Evolutionary conservation across 768 basidiomycete species (phyloP).

Genomic region (Termitomyces sp.): DNA sequence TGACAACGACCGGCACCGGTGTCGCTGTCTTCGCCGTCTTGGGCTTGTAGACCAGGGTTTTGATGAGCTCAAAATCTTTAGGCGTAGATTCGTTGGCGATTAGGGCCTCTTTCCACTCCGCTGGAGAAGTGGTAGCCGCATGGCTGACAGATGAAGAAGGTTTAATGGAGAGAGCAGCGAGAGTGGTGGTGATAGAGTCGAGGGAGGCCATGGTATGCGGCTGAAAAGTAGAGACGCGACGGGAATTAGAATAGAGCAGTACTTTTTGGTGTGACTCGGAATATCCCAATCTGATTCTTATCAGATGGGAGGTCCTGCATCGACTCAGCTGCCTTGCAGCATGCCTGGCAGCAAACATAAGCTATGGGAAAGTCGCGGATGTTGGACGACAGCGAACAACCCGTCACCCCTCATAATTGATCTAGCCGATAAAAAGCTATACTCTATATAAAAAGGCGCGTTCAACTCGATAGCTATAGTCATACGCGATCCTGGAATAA

Average conservation of each 20-base stretch:
- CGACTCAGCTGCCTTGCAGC: conserved; percentile 25
- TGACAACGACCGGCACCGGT: conserved; percentile 80
- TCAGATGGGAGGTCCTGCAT: conserved; percentile 23
- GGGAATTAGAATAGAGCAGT: conserved; percentile 14
- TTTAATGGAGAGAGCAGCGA: conserved; percentile 50
- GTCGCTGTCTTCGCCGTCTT: conserved; percentile 89
- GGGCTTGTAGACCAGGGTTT: conserved; percentile 93
- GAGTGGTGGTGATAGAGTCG: conserved; percentile 33
- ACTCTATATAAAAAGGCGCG: background rate
- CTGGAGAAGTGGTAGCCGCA: conserved; percentile 58
- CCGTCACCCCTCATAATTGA: conserved; percentile 10
- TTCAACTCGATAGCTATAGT: background rate
- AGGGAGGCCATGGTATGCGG: conserved; percentile 26
- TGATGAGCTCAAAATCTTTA: conserved; percentile 65
- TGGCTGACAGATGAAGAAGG: conserved; percentile 53
- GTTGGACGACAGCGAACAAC: conserved; percentile 15
- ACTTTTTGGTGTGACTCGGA: conserved; percentile 30
- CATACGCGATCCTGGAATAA: background rate
- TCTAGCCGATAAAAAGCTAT: conserved; percentile 12
- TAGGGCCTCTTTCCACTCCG: conserved; percentile 73
- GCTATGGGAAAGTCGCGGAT: conserved; percentile 10
- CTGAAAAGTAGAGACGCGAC: conserved; percentile 10
- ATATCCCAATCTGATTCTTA: conserved; percentile 32
- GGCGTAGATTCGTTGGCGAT: conserved; percentile 46
- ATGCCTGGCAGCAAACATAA: conserved; percentile 27